Conservation (phyloP, 768 basidiomycete genomes). For the Lentinula aciculospora region DNA sequence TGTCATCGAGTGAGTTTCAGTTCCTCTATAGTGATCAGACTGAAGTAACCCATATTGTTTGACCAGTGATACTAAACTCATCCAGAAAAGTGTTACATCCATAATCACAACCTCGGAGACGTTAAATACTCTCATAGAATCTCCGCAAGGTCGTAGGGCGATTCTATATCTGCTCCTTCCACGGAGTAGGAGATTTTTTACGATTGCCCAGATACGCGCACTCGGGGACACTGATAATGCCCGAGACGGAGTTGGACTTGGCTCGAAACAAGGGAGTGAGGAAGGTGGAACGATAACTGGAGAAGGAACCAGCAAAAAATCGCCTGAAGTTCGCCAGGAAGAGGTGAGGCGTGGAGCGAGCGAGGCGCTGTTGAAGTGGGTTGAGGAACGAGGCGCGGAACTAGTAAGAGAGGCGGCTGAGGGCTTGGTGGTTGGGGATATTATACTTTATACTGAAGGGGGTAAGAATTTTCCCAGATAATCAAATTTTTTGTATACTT, state of each 20-base stretch:
- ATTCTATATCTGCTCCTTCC: slow-evolving; percentile 81
- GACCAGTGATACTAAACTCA: slow-evolving; percentile 82
- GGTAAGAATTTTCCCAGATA: slow-evolving; percentile 40
- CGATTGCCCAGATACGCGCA: slow-evolving; percentile 67
- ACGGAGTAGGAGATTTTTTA: slow-evolving; percentile 81
- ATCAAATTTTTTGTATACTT: neutral
- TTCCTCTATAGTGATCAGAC: neutral
- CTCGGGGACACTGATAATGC: slow-evolving; percentile 71
- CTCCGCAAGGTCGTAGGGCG: slow-evolving; percentile 73
- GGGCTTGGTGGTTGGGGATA: slow-evolving; percentile 70
- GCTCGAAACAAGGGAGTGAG: neutral
- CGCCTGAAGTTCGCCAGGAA: slow-evolving; percentile 47
- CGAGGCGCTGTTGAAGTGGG: slow-evolving; percentile 64
- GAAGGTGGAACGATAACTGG: neutral
- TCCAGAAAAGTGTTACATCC: slow-evolving; percentile 71
- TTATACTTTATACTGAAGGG: slow-evolving; percentile 82
- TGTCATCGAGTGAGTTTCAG: slow-evolving; percentile 67
- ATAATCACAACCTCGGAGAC: slow-evolving; percentile 54
- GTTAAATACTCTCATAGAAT: slow-evolving; percentile 44
- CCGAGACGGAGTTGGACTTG: slow-evolving; percentile 18
- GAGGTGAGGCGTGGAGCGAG: slow-evolving; percentile 77
- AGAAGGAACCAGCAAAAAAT: slow-evolving; percentile 79
- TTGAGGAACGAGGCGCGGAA: slow-evolving; percentile 54
- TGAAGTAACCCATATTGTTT: neutral
- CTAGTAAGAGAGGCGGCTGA: slow-evolving; percentile 74